A percentile compares a stretch with the other conserved stretches of the same genome.
Conservation (phyloP, 495 filamentous ascomycete species). For the Amorphotheca resinae region DNA sequence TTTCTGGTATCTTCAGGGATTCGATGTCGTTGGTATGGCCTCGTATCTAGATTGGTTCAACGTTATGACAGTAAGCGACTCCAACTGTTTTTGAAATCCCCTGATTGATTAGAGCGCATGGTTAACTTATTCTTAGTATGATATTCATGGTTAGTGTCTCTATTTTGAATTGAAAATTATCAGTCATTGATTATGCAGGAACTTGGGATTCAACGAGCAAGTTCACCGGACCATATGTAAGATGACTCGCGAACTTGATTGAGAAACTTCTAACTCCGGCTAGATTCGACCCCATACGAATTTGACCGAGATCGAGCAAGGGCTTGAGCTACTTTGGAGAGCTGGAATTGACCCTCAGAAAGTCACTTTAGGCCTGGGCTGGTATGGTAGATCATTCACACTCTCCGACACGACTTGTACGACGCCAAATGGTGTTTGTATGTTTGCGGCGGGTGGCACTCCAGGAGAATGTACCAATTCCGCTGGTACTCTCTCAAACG, state of each 20-base stretch:
- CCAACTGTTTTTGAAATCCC: too few relatives aligned
- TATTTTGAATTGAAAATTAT: too few relatives aligned
- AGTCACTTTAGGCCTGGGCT: conserved; percentile 5
- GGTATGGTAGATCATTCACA: conserved; percentile 8
- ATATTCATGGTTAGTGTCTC: too few relatives aligned
- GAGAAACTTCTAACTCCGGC: too few relatives aligned
- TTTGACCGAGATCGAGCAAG: conserved; percentile 39
- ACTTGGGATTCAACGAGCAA: conserved; percentile 23
- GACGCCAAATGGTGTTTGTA: conserved; percentile 5
- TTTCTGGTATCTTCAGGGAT: conserved; percentile 37
- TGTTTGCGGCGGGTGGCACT: conserved; percentile 3
- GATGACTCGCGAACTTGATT: conserved; percentile 40
- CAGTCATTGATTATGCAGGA: too few relatives aligned
- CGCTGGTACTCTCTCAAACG: conserved; percentile 4
- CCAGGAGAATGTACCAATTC: background rate
- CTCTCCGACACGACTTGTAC: conserved; percentile 3
- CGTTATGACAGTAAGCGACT: too few relatives aligned
- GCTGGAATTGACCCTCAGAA: conserved; percentile 26
- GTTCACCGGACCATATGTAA: conserved; percentile 25
- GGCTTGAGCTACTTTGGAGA: conserved; percentile 38
- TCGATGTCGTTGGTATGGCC: conserved; percentile 29
- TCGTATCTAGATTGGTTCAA: conserved; percentile 37
- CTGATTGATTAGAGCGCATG: too few relatives aligned
- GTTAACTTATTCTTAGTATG: too few relatives aligned
- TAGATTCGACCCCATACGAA: conserved; percentile 39